phyloP scores from a whole-genome alignment of 1,284 basidiomycete genomes.

The Puccinia brachypodii region DNA sequence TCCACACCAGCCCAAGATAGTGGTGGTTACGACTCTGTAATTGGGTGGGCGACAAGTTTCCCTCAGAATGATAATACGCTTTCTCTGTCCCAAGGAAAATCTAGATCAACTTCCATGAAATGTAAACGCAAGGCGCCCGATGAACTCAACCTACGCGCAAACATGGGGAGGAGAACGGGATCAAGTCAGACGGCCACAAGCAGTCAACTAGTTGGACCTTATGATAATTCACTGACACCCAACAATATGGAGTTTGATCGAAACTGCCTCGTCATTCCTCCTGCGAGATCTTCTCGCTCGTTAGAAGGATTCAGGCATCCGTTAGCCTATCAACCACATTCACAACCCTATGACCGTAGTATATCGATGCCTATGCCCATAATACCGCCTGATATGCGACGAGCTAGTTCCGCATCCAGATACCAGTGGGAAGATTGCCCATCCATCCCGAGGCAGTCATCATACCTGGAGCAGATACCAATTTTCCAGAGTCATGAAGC shows the following conservation, averaged over 20 bases:
- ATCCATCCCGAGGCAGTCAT: neutral
- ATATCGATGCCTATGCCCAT: constrained; percentile 6
- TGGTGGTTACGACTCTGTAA: neutral
- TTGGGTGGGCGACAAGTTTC: neutral
- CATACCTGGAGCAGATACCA: neutral
- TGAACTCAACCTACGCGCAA: constrained; percentile 27
- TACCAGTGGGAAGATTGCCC: constrained; percentile 6
- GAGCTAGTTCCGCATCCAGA: neutral
- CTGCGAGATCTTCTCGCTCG: constrained; percentile 1
- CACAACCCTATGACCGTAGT: neutral
- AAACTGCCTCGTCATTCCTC: neutral
- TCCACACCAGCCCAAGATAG: neutral
- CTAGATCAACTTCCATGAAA: constrained; percentile 3
- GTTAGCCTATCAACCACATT: neutral
- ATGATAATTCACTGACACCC: neutral
- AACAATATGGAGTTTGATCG: neutral
- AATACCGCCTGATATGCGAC: neutral
- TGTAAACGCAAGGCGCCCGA: constrained; percentile 42
- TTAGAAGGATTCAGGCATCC: neutral
- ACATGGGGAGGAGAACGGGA: constrained; percentile 4
- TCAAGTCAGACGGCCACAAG: constrained; percentile 17
- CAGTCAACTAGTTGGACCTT: neutral
- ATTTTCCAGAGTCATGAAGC: neutral
- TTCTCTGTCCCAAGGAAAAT: neutral
- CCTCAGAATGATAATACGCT: neutral